Conservation (phyloP, 1,284 basidiomycete species). For the Ganoderma boninense region DNA sequence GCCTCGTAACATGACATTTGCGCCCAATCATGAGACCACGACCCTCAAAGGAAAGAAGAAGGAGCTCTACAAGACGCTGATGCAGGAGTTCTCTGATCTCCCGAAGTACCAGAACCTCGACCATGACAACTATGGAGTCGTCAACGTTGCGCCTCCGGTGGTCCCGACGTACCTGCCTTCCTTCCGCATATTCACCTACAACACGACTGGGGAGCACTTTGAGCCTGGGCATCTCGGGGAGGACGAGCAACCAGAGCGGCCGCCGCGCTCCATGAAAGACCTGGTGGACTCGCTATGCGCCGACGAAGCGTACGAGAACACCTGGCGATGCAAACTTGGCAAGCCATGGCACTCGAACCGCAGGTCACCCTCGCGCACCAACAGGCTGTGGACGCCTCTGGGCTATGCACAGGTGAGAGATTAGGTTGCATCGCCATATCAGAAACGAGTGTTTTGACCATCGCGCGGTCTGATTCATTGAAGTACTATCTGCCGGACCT, state of each 20-base stretch:
- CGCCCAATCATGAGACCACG: conserved; percentile 30
- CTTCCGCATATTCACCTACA: conserved; percentile 86
- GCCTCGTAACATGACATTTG: conserved; percentile 21
- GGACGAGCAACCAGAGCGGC: conserved; percentile 44
- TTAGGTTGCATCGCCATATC: conserved; percentile 17
- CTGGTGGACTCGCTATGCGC: conserved; percentile 49
- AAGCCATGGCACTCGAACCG: conserved; percentile 69
- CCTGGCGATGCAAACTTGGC: conserved; percentile 67
- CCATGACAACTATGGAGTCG: conserved; percentile 74
- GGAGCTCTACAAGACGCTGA: conserved; percentile 59
- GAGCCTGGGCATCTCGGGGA: conserved; percentile 35
- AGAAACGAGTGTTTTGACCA: conserved; percentile 11
- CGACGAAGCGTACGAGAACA: conserved; percentile 57
- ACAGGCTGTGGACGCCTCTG: conserved; percentile 76
- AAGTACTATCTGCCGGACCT: conserved; percentile 84
- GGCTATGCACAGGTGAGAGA: conserved; percentile 81
- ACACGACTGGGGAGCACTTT: conserved; percentile 58
- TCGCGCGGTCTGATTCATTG: conserved; percentile 20
- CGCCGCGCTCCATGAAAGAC: conserved; percentile 58
- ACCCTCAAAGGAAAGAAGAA: conserved; percentile 42
- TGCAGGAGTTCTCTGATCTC: conserved; percentile 64
- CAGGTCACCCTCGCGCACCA: conserved; percentile 75
- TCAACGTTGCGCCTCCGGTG: conserved; percentile 83
- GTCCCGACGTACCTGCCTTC: conserved; percentile 92
- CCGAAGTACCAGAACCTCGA: conserved; percentile 61